Evolutionary conservation across 1,139 yeast species (phyloP).

Genomic region (Sugiyamaella neomexicana): DNA sequence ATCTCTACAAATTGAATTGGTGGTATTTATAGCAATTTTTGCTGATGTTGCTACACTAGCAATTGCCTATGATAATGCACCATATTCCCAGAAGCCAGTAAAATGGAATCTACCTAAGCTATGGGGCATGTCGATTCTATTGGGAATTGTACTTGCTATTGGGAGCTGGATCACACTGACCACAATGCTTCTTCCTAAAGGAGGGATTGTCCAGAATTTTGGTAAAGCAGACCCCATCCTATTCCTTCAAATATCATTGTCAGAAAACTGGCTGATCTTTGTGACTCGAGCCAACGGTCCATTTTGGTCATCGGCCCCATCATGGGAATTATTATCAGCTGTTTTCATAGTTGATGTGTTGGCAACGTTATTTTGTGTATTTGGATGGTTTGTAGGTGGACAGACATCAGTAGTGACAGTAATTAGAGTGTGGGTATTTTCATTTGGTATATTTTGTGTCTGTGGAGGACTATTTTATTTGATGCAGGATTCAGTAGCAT

Average conservation of each 20-base stretch:
- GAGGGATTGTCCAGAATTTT: constrained; percentile 70
- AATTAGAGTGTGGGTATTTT: constrained; percentile 66
- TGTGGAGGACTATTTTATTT: constrained; percentile 70
- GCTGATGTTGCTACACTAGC: constrained; percentile 79
- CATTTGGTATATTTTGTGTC: constrained; percentile 70
- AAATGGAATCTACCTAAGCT: constrained; percentile 95
- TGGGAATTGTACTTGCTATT: constrained; percentile 64
- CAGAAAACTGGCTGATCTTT: constrained; percentile 80
- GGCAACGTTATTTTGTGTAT: constrained; percentile 68
- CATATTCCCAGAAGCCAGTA: constrained; percentile 94
- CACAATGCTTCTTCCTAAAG: constrained; percentile 60
- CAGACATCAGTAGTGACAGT: constrained; percentile 69
- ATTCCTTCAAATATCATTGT: constrained; percentile 70
- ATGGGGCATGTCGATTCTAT: constrained; percentile 73
- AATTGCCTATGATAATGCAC: constrained; percentile 85
- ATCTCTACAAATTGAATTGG: constrained; percentile 64
- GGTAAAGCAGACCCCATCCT: constrained; percentile 68
- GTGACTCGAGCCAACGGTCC: constrained; percentile 80
- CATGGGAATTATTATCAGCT: constrained; percentile 74
- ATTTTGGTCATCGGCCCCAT: constrained; percentile 69
- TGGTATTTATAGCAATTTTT: constrained; percentile 73
- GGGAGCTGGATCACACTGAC: constrained; percentile 76
- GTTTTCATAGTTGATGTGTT: constrained; percentile 66
- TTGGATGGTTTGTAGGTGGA: constrained; percentile 73
- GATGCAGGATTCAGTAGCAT: constrained; percentile 77